Evolutionary conservation across 2,329 filamentous ascomycete genomes (phyloP), one percentile per base, ranked within the genome.

Genomic region (Colletotrichum aenigma): DNA sequence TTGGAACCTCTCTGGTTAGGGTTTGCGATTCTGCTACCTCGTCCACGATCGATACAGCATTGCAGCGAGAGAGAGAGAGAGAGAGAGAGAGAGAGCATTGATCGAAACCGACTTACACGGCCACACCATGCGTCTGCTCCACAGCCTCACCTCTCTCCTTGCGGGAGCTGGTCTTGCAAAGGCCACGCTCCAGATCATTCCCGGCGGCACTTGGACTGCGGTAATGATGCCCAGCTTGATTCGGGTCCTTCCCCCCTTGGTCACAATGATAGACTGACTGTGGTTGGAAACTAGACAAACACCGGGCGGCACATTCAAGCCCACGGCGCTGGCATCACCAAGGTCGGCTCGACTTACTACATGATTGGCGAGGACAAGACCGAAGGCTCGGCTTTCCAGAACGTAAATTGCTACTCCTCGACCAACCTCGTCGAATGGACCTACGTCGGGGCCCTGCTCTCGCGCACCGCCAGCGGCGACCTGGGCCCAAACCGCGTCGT

Each of bases 361-460:
- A 88, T 92, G 84, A 90, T 94, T 48, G 93, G 93, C 18, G 93
- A 94, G 81, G 93, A 94, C 84, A 94, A 94, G 81, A 90, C 91
- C 3, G 84, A 89, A n/a, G 91, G 92, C 28, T 88, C 86, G 2
- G 83, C 86, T 0, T 94, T 94, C 81, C 89, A 91, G 75, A 92
- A 91, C 71, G 85, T 94, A 78, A 94, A 93, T 81, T 94, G 93
- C 83, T 94, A 94, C 82, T 91, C 89, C 0, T 93, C 90, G n/a
- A 86, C 85, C 16, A 83, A 94, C 81, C 87, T 94, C 0, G 89
- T 93, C 1, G 87, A 92, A 77, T 94, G 93, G 93, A 89, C 85
- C 0, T 92, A 90, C 74, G 90, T 89, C 52, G 90, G 90, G 16
- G 89, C 91, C 0, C 84, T 94, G 0, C 85, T 94, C 3, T 90